A percentile compares a stretch with the other conserved stretches of the same genome.
Conservation (phyloP, 139 green algal species). For the Chlamydomonas asymmetrica region DNA sequence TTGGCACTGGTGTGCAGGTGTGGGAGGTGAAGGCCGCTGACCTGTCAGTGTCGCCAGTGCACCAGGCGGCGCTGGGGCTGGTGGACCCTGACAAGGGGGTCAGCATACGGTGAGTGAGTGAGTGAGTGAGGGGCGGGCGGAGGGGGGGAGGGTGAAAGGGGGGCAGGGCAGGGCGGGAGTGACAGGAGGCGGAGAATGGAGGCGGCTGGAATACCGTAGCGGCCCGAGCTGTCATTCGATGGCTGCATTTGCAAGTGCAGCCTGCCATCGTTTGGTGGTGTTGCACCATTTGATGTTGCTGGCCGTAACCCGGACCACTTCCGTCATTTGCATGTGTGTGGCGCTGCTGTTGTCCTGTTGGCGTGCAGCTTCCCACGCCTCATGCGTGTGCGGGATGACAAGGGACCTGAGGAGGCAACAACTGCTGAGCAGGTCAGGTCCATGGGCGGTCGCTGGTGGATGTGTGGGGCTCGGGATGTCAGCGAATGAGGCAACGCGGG, state of each 20-base stretch:
- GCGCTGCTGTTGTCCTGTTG: too few species aligned
- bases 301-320: too few species aligned
- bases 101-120: conserved; percentile 67
- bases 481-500: too few species aligned
- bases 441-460: too few species aligned
- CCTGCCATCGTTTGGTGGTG: neutral
- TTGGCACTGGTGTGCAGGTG: conserved; percentile 55
- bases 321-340: too few species aligned
- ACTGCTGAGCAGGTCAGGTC: conserved; percentile 76
- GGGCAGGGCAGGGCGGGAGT: neutral
- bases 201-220: neutral
- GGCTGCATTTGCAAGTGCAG: neutral
- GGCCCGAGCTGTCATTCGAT: too few species aligned
- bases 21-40: conserved; percentile 99
- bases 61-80: conserved; percentile 85
- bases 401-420: conserved; percentile 88
- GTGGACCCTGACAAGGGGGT: conserved; percentile 85
- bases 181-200: neutral
- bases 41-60: conserved; percentile 90
- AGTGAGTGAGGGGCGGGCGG: neutral
- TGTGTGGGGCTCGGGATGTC: too few species aligned
- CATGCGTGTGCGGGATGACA: conserved; percentile 91
- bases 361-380: conserved; percentile 78
- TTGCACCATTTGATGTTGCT: neutral
- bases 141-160: neutral